A percentile compares a stretch with the other conserved stretches of the same genome.
Conservation (phyloP, 2,329 filamentous ascomycete species). For the Paracorniculantispora psalliotae region DNA sequence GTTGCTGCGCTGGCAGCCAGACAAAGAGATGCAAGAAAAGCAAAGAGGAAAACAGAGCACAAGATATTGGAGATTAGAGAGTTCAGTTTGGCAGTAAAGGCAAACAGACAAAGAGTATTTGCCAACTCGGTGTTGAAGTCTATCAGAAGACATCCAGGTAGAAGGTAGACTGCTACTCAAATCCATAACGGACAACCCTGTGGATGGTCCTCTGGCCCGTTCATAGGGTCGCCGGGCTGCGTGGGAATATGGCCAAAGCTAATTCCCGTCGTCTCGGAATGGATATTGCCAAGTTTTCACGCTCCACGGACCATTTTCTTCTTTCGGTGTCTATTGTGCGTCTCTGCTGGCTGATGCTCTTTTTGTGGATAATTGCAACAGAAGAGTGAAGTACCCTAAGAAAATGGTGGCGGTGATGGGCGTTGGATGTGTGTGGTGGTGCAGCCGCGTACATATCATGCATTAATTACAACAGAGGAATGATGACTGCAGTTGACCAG, state of each 20-base stretch:
- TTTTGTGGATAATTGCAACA: not conserved
- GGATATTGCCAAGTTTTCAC: not conserved
- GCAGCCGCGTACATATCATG: not conserved
- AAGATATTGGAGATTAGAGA: not conserved
- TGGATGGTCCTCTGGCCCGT: not conserved
- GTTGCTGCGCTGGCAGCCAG: not conserved
- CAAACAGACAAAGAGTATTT: no score
- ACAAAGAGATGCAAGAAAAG: not conserved
- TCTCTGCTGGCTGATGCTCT: not conserved
- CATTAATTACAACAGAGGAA: not conserved
- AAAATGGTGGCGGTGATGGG: not conserved
- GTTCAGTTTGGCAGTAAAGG: no score
- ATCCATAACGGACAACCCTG: not conserved
- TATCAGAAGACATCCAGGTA: no score
- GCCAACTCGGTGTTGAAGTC: no score
- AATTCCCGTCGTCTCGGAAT: slow-evolving; percentile 10
- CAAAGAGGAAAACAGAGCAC: not conserved
- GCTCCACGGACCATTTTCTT: not conserved
- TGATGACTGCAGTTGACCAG: slow-evolving; percentile 8
- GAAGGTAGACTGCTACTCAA: no score
- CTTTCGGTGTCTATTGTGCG: not conserved
- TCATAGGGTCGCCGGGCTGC: not conserved
- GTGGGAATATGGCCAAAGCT: not conserved
- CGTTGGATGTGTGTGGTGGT: not conserved
- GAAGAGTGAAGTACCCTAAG: not conserved